These are phyloP conservation scores for Arachnopeziza araneosa DNA, from an alignment of 2,329 filamentous ascomycete genomes.

Conservation along the genomic window DNA sequence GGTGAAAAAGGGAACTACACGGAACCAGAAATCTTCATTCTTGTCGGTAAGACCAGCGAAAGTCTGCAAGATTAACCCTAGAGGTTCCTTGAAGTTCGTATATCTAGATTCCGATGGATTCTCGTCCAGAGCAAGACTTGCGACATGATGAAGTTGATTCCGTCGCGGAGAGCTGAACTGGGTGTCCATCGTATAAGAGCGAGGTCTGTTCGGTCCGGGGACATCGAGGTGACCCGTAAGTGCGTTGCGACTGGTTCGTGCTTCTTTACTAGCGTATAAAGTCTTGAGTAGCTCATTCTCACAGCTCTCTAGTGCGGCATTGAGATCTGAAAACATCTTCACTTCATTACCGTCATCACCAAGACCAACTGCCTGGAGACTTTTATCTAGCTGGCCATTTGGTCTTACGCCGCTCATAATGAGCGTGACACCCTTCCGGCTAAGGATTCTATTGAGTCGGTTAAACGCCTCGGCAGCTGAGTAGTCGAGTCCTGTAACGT, in stretches of 20 bases:
- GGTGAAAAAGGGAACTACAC: slow-evolving; percentile 68
- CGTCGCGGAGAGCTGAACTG: slow-evolving; percentile 72
- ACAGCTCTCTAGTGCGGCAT: slow-evolving; percentile 87
- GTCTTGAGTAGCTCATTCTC: slow-evolving; percentile 89
- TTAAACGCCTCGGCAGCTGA: slow-evolving; percentile 94
- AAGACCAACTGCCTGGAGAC: slow-evolving; percentile 77
- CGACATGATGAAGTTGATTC: slow-evolving; percentile 71
- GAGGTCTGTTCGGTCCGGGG: slow-evolving; percentile 11
- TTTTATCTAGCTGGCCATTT: slow-evolving; percentile 68
- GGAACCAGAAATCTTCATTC: slow-evolving; percentile 96
- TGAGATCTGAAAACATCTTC: slow-evolving; percentile 79
- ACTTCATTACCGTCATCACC: slow-evolving; percentile 69
- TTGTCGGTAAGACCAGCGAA: slow-evolving; percentile 81
- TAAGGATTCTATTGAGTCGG: slow-evolving; percentile 79
- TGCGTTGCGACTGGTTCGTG: slow-evolving; percentile 41
- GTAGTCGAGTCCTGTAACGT: slow-evolving; percentile 91
- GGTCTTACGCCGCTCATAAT: slow-evolving; percentile 78
- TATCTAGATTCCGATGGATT: slow-evolving; percentile 59
- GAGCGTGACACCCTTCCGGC: slow-evolving; percentile 71
- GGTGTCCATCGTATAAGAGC: slow-evolving; percentile 44
- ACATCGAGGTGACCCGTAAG: slow-evolving; percentile 27
- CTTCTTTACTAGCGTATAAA: slow-evolving; percentile 66
- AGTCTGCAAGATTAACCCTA: slow-evolving; percentile 89
- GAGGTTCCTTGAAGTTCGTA: slow-evolving; percentile 82
- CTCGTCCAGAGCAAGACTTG: slow-evolving; percentile 67